Conservation (phyloP, 208 protist genomes). For the Blechomonas ayalai region DNA sequence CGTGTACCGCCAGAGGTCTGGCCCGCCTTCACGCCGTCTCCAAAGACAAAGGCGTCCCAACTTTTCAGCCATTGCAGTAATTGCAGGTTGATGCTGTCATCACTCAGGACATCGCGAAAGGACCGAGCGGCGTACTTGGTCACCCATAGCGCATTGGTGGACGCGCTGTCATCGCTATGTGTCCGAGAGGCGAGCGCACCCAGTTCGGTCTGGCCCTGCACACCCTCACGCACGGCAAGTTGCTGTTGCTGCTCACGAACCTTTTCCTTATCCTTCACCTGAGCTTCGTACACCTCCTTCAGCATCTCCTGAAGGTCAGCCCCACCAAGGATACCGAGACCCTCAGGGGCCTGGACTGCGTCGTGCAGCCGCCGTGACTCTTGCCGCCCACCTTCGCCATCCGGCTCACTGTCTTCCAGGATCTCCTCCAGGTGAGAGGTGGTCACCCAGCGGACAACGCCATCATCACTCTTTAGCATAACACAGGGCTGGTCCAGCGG, state of each 20-base stretch:
- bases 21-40: background rate
- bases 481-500: slow-evolving; percentile 21
- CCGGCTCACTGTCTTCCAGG: slow-evolving; percentile 5
- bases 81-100: slow-evolving; percentile 67
- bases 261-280: slow-evolving; percentile 1
- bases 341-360: background rate
- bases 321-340: slow-evolving; percentile 12
- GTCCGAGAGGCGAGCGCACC: background rate
- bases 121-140: slow-evolving; percentile 58
- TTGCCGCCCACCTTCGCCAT: background rate
- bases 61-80: slow-evolving; percentile 79
- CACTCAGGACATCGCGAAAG: slow-evolving; percentile 79
- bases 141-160: slow-evolving; percentile 42
- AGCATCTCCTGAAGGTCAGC: slow-evolving; percentile 12
- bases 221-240: background rate
- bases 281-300: slow-evolving; percentile 8
- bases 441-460: slow-evolving; percentile 51
- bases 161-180: background rate
- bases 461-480: slow-evolving; percentile 58
- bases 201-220: background rate
- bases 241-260: background rate
- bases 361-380: slow-evolving; percentile 2
- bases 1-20: background rate
- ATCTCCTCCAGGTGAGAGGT: slow-evolving; percentile 10
- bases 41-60: slow-evolving; percentile 74